These are phyloP conservation scores for Septoria linicola DNA, from an alignment of 2,329 filamentous ascomycete genomes.

Conservation along the genomic window DNA sequence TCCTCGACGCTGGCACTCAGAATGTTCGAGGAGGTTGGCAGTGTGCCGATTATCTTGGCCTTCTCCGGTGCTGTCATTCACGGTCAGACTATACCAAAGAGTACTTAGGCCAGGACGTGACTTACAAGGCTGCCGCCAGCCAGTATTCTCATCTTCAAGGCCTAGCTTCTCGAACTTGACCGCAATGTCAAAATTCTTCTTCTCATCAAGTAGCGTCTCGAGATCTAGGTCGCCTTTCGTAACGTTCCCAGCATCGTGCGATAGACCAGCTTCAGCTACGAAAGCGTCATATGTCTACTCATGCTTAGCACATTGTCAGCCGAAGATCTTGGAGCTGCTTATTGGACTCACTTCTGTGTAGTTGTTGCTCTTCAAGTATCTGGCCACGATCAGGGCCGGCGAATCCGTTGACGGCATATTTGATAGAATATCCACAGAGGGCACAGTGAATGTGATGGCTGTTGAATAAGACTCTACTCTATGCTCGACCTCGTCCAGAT, in stretches of 20 bases:
- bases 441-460: no score
- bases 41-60: slow-evolving; percentile 43
- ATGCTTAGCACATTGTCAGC: slow-evolving; percentile 23
- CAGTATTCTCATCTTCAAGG: slow-evolving; percentile 41
- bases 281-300: slow-evolving; percentile 58
- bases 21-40: slow-evolving; percentile 55
- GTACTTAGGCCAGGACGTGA: neutral
- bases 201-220: slow-evolving; percentile 61
- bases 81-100: neutral
- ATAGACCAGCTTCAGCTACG: slow-evolving; percentile 56
- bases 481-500: neutral
- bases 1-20: slow-evolving; percentile 43
- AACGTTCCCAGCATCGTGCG: slow-evolving; percentile 49
- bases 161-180: slow-evolving; percentile 57
- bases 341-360: slow-evolving; percentile 36
- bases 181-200: slow-evolving; percentile 57
- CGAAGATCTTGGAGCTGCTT: neutral
- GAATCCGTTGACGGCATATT: slow-evolving; percentile 38
- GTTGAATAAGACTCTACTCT: neutral
- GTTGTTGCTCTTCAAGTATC: slow-evolving; percentile 40
- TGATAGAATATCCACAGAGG: neutral
- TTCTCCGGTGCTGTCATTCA: slow-evolving; percentile 13
- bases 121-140: slow-evolving; percentile 52
- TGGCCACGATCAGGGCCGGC: slow-evolving; percentile 39
- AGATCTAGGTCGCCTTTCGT: slow-evolving; percentile 53